phyloP scores from a whole-genome alignment of 305 asterid genomes.

The Solanum hybrid region DNA sequence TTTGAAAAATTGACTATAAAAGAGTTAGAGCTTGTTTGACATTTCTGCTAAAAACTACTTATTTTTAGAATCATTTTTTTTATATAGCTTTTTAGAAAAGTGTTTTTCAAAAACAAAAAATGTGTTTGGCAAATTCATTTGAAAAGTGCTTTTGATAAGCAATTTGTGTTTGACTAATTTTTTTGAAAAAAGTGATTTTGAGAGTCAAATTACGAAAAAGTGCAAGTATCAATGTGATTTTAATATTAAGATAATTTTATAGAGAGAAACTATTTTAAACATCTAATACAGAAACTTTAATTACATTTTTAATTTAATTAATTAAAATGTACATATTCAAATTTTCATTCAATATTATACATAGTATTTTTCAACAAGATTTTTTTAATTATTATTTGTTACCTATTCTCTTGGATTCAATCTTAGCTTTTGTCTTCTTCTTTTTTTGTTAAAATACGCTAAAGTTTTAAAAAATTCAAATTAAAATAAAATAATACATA shows the following conservation, averaged over 20 bases:
- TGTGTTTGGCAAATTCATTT: background rate
- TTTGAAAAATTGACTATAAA: too few species aligned
- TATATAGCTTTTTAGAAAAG: too few species aligned
- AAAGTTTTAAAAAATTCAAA: background rate
- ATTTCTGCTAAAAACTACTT: accelerated
- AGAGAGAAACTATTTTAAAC: background rate
- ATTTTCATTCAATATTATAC: too few species aligned
- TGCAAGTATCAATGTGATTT: background rate
- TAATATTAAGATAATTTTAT: too few species aligned
- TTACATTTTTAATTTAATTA: too few species aligned
- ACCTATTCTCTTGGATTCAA: background rate
- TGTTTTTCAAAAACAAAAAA: too few species aligned
- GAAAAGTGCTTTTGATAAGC: too few species aligned
- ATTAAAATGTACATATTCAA: background rate
- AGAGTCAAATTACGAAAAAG: background rate
- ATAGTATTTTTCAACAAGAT: too few species aligned
- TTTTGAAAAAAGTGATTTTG: too few species aligned
- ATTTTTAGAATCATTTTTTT: accelerated
- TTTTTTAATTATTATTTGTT: too few species aligned
- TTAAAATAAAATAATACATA: background rate
- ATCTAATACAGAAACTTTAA: background rate
- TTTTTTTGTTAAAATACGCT: background rate
- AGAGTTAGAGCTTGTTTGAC: too few species aligned
- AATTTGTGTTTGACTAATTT: too few species aligned
- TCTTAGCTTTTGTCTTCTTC: background rate